Percentiles rank a stretch among this genome's conserved stretches.
phyloP scores from a whole-genome alignment of 1,139 yeast species.

The Candida dubliniensis region DNA sequence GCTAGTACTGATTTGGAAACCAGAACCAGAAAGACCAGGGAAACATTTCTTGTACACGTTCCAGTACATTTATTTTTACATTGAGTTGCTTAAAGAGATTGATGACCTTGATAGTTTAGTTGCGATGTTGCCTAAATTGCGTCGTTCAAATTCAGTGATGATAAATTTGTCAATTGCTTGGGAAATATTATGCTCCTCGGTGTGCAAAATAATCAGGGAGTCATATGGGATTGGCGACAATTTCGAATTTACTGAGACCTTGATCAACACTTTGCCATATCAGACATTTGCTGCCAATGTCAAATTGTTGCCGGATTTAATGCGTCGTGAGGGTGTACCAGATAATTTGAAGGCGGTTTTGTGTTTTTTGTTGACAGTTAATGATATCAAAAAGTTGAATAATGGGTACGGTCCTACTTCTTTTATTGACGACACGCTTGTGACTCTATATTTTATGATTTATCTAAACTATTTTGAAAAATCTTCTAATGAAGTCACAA shows the following conservation, averaged over 20 bases:
- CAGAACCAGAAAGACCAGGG: conserved; percentile 89
- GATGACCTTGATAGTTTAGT: conserved; percentile 62
- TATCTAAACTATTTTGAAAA: conserved; percentile 27
- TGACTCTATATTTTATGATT: conserved; percentile 58
- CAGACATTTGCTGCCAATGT: conserved; percentile 47
- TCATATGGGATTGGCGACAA: conserved; percentile 45
- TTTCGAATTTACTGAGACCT: conserved; percentile 57
- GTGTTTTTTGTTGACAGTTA: conserved; percentile 51
- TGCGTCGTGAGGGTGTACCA: conserved; percentile 33
- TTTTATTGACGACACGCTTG: conserved; percentile 70
- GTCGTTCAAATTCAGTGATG: conserved; percentile 79
- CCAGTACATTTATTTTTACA: conserved; percentile 65
- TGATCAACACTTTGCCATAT: conserved; percentile 47
- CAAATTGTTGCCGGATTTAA: conserved; percentile 30
- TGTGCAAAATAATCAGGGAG: conserved; percentile 51
- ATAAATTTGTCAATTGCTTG: conserved; percentile 59
- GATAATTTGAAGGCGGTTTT: conserved; percentile 31
- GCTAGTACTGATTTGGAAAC: conserved; percentile 88
- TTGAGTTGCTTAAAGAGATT: conserved; percentile 53
- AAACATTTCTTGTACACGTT: conserved; percentile 81
- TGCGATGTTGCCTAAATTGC: conserved; percentile 62
- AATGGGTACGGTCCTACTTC: conserved; percentile 85
- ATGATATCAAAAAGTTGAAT: conserved; percentile 69
- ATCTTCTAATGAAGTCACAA: background rate
- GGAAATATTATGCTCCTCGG: conserved; percentile 55